Percentiles rank a stretch among this genome's conserved stretches.
Evolutionary conservation across 2,329 filamentous ascomycete genomes (phyloP).

Genomic region (Geosmithia morbida): DNA sequence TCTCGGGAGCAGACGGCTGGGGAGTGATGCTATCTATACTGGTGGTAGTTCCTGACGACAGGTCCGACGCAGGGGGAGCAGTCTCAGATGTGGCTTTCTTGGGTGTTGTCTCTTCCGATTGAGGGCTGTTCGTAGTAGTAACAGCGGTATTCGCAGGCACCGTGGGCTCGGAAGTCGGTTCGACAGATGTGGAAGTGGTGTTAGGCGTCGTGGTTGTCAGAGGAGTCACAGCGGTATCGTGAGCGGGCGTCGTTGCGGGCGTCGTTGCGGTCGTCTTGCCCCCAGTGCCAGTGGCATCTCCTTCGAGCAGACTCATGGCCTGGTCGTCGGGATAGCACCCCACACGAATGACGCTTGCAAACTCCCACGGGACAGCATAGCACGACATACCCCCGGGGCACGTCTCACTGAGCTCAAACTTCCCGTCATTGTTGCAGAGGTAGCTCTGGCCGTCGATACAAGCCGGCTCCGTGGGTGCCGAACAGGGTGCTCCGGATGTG

Average conservation of each 20-base stretch:
- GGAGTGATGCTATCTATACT: not conserved
- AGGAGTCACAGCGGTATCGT: not conserved
- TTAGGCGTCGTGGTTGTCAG: not conserved
- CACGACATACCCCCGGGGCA: slow-evolving; percentile 22
- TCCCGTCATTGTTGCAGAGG: slow-evolving; percentile 24
- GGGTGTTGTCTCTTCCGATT: not conserved
- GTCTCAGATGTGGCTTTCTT: not conserved
- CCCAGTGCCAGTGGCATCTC: slow-evolving; percentile 4
- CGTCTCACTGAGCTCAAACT: slow-evolving; percentile 25
- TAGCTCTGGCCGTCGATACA: slow-evolving; percentile 36
- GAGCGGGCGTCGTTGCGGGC: not conserved
- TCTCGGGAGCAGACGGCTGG: not conserved
- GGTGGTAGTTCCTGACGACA: not conserved
- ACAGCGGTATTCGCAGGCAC: not conserved
- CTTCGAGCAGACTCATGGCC: slow-evolving; percentile 27
- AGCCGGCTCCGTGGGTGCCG: slow-evolving; percentile 25
- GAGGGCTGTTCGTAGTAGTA: not conserved
- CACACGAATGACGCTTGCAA: slow-evolving; percentile 29
- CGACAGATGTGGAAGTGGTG: not conserved
- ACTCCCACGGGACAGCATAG: slow-evolving; percentile 39
- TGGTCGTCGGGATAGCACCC: slow-evolving; percentile 26
- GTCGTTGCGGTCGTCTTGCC: slow-evolving; percentile 3
- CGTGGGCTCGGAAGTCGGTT: not conserved
- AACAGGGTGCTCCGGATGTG: slow-evolving; percentile 30
- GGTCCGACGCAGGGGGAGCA: not conserved